Percentiles rank a stretch among this genome's conserved stretches.
Conservation (phyloP, 2,329 filamentous ascomycete genomes). For the Ophiostoma ips region DNA sequence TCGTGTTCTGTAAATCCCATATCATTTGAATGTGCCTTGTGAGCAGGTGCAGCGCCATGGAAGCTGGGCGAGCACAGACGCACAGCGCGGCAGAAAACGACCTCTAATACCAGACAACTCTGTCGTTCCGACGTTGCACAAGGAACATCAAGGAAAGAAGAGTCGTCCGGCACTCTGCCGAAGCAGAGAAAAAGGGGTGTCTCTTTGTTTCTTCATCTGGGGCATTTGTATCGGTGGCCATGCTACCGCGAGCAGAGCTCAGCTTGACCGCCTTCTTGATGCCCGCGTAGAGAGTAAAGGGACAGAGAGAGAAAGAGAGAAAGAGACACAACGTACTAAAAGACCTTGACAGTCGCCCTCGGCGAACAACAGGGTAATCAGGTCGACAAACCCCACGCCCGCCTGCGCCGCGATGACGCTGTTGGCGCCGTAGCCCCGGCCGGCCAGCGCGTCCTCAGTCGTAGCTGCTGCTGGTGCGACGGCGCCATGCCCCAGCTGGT, state of each 20-base stretch:
- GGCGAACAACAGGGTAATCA: constrained; percentile 60
- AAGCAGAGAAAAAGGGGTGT: neutral
- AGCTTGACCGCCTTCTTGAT: constrained; percentile 50
- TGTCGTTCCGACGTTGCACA: neutral
- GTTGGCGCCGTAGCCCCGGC: constrained; percentile 72
- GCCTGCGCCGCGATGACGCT: constrained; percentile 53
- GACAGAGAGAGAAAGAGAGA: constrained; percentile 7
- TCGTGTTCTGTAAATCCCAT: too few species aligned
- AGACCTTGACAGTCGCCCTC: constrained; percentile 46
- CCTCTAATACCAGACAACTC: neutral
- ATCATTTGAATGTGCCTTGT: constrained; percentile 37
- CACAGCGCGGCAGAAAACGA: neutral
- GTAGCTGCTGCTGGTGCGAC: neutral
- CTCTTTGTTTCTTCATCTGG: constrained; percentile 31
- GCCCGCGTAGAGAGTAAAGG: constrained; percentile 21
- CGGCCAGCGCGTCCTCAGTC: constrained; percentile 34
- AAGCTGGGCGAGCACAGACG: neutral
- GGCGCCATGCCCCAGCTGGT: too few species aligned
- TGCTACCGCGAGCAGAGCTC: constrained; percentile 31
- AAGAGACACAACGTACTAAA: constrained; percentile 23
- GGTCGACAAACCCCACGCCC: constrained; percentile 65
- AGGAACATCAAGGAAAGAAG: neutral
- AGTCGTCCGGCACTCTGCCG: neutral
- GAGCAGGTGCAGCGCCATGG: constrained; percentile 31
- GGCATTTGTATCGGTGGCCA: constrained; percentile 58